Percentiles rank a stretch among this genome's conserved stretches.
Conservation (phyloP, 164 flowering plant genomes). For the Vitis labrusca region DNA sequence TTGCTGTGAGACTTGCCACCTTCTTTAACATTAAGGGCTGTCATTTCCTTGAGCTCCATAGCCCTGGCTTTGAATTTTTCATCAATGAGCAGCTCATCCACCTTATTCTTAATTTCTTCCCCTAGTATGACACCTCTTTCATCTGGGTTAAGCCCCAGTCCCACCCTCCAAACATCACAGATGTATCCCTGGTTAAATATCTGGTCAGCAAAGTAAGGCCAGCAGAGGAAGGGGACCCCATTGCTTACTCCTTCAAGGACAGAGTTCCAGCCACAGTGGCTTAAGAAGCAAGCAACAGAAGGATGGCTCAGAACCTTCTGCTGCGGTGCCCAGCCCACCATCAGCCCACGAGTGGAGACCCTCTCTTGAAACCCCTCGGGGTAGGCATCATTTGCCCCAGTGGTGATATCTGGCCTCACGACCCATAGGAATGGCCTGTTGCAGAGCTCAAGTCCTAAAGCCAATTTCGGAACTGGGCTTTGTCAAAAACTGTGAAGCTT, state of each 20-base stretch:
- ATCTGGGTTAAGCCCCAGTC: slow-evolving; percentile 25
- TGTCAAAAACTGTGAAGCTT: slow-evolving; percentile 31
- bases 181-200: slow-evolving; percentile 37
- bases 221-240: slow-evolving; percentile 57
- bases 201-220: slow-evolving; percentile 63
- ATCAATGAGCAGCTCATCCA: slow-evolving; percentile 27
- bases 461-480: slow-evolving; percentile 40
- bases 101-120: slow-evolving; percentile 30
- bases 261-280: slow-evolving; percentile 77
- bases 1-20: slow-evolving; percentile 29
- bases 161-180: slow-evolving; percentile 52
- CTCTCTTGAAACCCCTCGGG: slow-evolving; percentile 38
- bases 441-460: slow-evolving; percentile 44
- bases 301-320: slow-evolving; percentile 45
- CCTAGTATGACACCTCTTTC: slow-evolving; percentile 27
- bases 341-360: slow-evolving; percentile 25
- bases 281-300: slow-evolving; percentile 53
- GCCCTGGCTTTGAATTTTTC: slow-evolving; percentile 27
- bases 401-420: slow-evolving; percentile 29
- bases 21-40: slow-evolving; percentile 15
- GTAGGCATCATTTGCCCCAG: slow-evolving; percentile 15
- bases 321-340: slow-evolving; percentile 64
- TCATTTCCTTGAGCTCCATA: slow-evolving; percentile 29
- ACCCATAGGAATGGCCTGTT: slow-evolving; percentile 58
- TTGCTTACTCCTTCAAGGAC: slow-evolving; percentile 44